Conservation (phyloP, 1,284 basidiomycete genomes). For the Tremellales sp. region DNA sequence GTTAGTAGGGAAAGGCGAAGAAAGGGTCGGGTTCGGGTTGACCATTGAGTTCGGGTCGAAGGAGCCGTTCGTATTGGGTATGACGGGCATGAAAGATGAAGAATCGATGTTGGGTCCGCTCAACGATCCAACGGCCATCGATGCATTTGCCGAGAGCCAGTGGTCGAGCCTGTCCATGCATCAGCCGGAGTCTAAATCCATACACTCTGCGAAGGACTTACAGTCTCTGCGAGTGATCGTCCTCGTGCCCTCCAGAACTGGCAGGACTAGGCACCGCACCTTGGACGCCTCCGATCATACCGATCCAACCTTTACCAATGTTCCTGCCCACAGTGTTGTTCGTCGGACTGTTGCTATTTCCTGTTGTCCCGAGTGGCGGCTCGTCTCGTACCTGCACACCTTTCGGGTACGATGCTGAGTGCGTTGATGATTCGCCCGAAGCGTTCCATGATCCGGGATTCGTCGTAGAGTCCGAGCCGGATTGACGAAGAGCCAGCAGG, state of each 20-base stretch:
- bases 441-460: constrained; percentile 7
- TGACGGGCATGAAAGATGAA: constrained; percentile 10
- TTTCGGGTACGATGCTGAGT: constrained; percentile 12
- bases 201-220: constrained; percentile 11
- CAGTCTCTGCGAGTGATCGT: constrained; percentile 46
- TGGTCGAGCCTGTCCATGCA: constrained; percentile 40
- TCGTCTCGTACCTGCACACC: constrained; percentile 17
- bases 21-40: neutral
- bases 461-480: constrained; percentile 18
- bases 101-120: constrained; percentile 10
- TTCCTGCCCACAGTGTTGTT: neutral
- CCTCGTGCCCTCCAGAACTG: constrained; percentile 34
- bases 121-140: constrained; percentile 35
- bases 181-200: neutral
- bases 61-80: constrained; percentile 6
- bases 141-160: constrained; percentile 45
- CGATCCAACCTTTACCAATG: neutral
- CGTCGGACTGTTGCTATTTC: neutral
- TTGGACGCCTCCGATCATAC: neutral
- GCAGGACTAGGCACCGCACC: constrained; percentile 12
- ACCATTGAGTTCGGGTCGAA: neutral
- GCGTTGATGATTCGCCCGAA: constrained; percentile 12
- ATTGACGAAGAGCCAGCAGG: constrained; percentile 41
- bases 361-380: neutral
- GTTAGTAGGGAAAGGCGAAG: neutral